Evolutionary conservation across 805 yeast genomes (phyloP), one percentile per base, ranked within the genome.

Genomic region (Osmozyma mogii): DNA sequence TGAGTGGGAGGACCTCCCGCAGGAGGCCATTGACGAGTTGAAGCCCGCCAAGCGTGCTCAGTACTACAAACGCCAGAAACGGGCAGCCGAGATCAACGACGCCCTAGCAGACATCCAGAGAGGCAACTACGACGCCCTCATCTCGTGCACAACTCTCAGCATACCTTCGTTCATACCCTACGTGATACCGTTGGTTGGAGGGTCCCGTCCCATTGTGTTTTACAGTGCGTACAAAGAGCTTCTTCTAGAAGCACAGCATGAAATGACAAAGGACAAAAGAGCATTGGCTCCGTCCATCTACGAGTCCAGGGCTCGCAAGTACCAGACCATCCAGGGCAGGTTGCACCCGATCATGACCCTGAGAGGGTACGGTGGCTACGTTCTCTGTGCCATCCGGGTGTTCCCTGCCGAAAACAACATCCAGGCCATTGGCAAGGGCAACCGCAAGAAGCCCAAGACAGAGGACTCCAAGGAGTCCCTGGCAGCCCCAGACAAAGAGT

Each of bases 291-390:
- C 96, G 4, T 73, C 84, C 10, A 74, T 89, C 14, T 67, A 72
- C 38, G 96, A 88, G 53, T 74, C 94, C 1, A 68, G 84, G 38
- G 92, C 82, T 9, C 72, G 96, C 40, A 78, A 78, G 28, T 88
- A 81, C 52, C 99, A 92, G 61, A 85, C 96, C 3, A 75, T 89
- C 17, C 84, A 94, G 12, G 98, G 97, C 6, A 77, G 94, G 50
- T 64, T 89, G 47, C 99, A 92, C 54, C 99, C 99, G 1, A 50
- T 78, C 36, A 92, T 92, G 99, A 84, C 96, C 0, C 77, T 80
- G 68, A 70, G 84, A 45, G 87, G 95, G 5, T 88, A 81, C 34
- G 97, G 96, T 19, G 99, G 99, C 0, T 89, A 75, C 52, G 52
- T 92, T 3, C 60, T 87, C 41, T 70, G 76, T 62, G 94, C 89